These are phyloP conservation scores for Sicyos baderoa DNA, from an alignment of 306 rosid species.

Conservation along the genomic window DNA sequence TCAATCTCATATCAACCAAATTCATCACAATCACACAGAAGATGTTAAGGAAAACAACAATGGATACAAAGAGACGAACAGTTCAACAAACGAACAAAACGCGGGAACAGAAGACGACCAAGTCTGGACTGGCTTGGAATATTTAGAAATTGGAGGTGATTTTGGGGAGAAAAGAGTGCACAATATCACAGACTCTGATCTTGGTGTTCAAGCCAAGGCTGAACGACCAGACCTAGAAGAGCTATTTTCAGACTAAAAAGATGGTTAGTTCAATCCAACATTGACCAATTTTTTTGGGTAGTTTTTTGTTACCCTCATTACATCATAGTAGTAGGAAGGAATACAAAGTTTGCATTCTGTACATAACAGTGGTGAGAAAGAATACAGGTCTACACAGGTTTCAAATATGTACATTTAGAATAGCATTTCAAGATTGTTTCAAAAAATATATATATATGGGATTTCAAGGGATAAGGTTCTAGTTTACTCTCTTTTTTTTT, in stretches of 20 bases:
- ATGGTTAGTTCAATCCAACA: neutral
- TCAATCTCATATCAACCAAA: conserved; percentile 23
- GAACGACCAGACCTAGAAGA: conserved; percentile 52
- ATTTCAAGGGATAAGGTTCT: too few relatives aligned
- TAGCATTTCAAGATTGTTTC: neutral
- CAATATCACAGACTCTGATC: conserved; percentile 23
- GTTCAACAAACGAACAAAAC: conserved; percentile 26
- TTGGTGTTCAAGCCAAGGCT: conserved; percentile 24
- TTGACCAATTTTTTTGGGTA: conserved; percentile 19
- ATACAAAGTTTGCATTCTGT: conserved; percentile 28
- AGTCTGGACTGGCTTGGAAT: conserved; percentile 42
- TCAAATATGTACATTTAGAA: conserved; percentile 31
- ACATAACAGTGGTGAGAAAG: conserved; percentile 14
- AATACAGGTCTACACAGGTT: conserved; percentile 21
- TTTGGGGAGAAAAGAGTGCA: conserved; percentile 22
- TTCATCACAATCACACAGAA: conserved; percentile 17
- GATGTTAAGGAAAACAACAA: conserved; percentile 19
- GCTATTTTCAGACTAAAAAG: conserved; percentile 53
- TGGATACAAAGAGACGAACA: conserved; percentile 18
- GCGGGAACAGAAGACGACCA: conserved; percentile 33
- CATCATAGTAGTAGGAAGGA: neutral
- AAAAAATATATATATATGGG: too few relatives aligned
- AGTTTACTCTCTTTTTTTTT: too few relatives aligned
- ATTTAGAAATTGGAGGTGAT: conserved; percentile 26
- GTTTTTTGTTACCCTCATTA: conserved; percentile 12